Evolutionary conservation across 495 filamentous ascomycete species (phyloP).

Genomic region (Daldinia caldariorum): DNA sequence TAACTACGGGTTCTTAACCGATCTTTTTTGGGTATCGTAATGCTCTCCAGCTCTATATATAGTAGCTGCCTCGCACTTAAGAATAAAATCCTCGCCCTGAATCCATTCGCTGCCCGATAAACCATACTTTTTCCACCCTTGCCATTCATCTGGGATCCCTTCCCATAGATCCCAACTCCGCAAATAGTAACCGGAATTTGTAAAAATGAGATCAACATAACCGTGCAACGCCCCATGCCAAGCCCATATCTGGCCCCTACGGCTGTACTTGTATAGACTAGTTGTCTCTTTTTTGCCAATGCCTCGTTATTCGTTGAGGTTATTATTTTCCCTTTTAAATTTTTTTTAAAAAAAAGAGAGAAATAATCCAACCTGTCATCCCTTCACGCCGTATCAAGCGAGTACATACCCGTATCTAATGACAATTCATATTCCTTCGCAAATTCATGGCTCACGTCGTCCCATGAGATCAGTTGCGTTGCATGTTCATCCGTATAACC

Average conservation of each 20-base stretch:
- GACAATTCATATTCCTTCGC: conserved; percentile 50
- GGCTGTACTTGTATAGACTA: background rate
- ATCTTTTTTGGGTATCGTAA: conserved; percentile 41
- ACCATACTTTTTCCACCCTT: conserved; percentile 22
- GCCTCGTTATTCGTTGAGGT: conserved; percentile 17
- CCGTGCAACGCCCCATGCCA: conserved; percentile 26
- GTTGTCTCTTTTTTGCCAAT: conserved; percentile 1
- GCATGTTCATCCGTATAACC: conserved; percentile 9
- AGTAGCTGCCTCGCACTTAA: conserved; percentile 21
- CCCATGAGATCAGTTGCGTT: conserved; percentile 47
- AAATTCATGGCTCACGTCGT: conserved; percentile 54
- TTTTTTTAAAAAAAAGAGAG: background rate
- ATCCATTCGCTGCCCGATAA: background rate
- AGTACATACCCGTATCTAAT: conserved; percentile 56
- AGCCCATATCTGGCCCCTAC: background rate
- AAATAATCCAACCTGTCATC: background rate
- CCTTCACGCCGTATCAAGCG: conserved; percentile 51
- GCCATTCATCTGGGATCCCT: background rate
- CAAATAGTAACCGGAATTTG: background rate
- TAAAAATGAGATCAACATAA: background rate
- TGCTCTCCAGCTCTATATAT: conserved; percentile 39
- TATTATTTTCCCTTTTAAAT: background rate
- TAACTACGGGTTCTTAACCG: conserved; percentile 8
- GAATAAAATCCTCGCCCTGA: conserved; percentile 1
- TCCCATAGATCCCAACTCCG: background rate